Percentiles rank a stretch among this genome's conserved stretches.
Evolutionary conservation across 768 basidiomycete genomes (phyloP).

Genomic region (Mycena venus): DNA sequence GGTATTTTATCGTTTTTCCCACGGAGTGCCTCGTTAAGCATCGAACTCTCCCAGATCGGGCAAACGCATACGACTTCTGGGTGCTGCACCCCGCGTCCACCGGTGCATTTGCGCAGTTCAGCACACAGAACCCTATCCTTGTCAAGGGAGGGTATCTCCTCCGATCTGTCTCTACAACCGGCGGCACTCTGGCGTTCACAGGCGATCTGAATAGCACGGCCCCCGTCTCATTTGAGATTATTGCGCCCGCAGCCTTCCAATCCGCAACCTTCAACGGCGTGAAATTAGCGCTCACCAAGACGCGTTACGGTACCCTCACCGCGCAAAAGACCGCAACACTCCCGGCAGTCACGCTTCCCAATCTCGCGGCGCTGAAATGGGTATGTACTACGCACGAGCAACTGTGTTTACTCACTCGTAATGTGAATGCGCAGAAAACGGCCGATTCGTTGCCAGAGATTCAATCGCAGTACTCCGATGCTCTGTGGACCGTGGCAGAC

Average conservation of each 20-base stretch:
- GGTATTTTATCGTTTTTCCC: slow-evolving; percentile 44
- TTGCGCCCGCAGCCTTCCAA: slow-evolving; percentile 57
- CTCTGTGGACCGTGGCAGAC: slow-evolving; percentile 57
- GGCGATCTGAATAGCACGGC: slow-evolving; percentile 59
- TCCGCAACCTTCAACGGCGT: slow-evolving; percentile 59
- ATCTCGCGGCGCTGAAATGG: slow-evolving; percentile 52
- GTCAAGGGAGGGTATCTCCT: slow-evolving; percentile 65
- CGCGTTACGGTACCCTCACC: slow-evolving; percentile 57
- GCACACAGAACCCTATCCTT: slow-evolving; percentile 58
- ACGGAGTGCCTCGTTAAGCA: not conserved
- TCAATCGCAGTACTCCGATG: slow-evolving; percentile 53
- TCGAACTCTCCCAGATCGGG: slow-evolving; percentile 50
- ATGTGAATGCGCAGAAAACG: slow-evolving; percentile 47
- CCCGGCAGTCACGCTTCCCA: slow-evolving; percentile 51
- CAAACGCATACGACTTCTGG: slow-evolving; percentile 66
- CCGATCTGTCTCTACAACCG: slow-evolving; percentile 52
- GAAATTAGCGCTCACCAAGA: slow-evolving; percentile 47
- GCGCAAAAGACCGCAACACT: slow-evolving; percentile 46
- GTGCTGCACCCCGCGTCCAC: slow-evolving; percentile 57
- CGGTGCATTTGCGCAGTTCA: slow-evolving; percentile 52
- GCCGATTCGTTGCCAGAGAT: slow-evolving; percentile 61
- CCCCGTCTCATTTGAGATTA: slow-evolving; percentile 58
- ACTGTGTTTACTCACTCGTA: not conserved
- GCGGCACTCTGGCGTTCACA: slow-evolving; percentile 53
- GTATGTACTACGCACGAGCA: slow-evolving; percentile 35